Conservation (phyloP, 2,329 filamentous ascomycete genomes). For the Colletotrichum theobromicola region DNA sequence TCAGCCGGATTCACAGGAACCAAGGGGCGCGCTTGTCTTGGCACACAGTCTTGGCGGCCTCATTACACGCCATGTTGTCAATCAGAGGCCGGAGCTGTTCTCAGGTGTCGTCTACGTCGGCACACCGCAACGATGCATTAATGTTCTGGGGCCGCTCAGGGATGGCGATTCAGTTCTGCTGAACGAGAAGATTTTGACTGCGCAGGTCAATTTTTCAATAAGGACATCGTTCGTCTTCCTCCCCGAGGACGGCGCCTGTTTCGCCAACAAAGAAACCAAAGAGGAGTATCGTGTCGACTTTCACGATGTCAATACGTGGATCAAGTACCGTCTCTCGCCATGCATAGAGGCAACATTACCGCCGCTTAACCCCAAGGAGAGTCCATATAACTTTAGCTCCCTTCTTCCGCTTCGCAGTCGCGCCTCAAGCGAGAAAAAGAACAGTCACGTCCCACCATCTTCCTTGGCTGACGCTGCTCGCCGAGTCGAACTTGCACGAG, state of each 20-base stretch:
- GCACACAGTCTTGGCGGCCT: conserved; percentile 88
- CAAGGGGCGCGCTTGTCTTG: conserved; percentile 78
- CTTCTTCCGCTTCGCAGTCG: conserved; percentile 53
- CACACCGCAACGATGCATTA: conserved; percentile 84
- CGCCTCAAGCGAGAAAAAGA: conserved; percentile 42
- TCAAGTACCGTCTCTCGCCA: conserved; percentile 77
- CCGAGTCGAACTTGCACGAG: conserved; percentile 34
- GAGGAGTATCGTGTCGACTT: conserved; percentile 86
- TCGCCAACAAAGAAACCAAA: conserved; percentile 81
- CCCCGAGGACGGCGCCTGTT: conserved; percentile 86
- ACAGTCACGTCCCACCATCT: conserved; percentile 21
- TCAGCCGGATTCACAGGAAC: conserved; percentile 63
- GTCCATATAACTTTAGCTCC: conserved; percentile 44
- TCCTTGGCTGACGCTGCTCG: conserved; percentile 29
- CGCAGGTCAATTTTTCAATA: conserved; percentile 91
- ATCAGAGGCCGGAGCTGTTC: conserved; percentile 83
- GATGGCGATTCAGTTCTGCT: conserved; percentile 93
- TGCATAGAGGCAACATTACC: conserved; percentile 74
- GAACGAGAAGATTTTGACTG: conserved; percentile 87
- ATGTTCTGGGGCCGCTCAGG: conserved; percentile 86
- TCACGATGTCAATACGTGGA: conserved; percentile 80
- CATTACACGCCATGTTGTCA: conserved; percentile 87
- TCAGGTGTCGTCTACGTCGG: conserved; percentile 86
- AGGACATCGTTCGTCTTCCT: conserved; percentile 85
- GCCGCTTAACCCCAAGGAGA: conserved; percentile 47